Evolutionary conservation across 768 basidiomycete genomes (phyloP).

Genomic region (Tulasnella sp.): DNA sequence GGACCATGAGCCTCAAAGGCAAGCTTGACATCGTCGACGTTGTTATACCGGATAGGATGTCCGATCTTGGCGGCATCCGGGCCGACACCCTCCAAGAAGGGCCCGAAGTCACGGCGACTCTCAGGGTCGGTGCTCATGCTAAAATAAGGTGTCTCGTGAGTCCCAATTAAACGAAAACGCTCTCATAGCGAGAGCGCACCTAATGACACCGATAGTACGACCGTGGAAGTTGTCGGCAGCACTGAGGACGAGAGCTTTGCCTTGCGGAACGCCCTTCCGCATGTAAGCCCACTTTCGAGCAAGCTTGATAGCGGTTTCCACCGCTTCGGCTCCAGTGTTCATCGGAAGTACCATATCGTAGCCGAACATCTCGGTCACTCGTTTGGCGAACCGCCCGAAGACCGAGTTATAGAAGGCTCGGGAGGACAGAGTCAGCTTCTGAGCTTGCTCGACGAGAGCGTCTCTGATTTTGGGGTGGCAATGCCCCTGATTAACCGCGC

Average conservation of each 20-base stretch:
- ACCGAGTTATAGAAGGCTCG: conserved; percentile 92
- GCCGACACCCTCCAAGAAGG: conserved; percentile 77
- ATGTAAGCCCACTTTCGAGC: conserved; percentile 95
- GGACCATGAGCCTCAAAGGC: conserved; percentile 73
- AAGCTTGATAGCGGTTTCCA: conserved; percentile 93
- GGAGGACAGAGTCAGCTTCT: conserved; percentile 84
- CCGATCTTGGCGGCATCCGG: conserved; percentile 43
- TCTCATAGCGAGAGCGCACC: conserved; percentile 29
- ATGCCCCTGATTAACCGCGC: conserved; percentile 90
- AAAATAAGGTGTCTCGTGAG: conserved; percentile 14
- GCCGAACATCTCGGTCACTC: conserved; percentile 70
- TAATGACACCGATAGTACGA: conserved; percentile 78
- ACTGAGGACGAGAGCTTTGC: conserved; percentile 75
- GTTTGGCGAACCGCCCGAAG: conserved; percentile 82
- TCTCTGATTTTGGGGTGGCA: conserved; percentile 83
- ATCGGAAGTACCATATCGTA: conserved; percentile 96
- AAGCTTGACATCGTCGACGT: conserved; percentile 66
- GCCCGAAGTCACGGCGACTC: conserved; percentile 76
- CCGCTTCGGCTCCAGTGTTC: conserved; percentile 99
- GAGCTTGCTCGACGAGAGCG: conserved; percentile 72
- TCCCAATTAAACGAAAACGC: not conserved
- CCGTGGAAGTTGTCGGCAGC: conserved; percentile 94
- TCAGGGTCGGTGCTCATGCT: conserved; percentile 96
- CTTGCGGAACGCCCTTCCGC: conserved; percentile 69
- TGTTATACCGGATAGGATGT: conserved; percentile 68